Evolutionary conservation across 495 filamentous ascomycete species (phyloP), one percentile per base, ranked within the genome.

Genomic region (Haplographium delicatum): DNA sequence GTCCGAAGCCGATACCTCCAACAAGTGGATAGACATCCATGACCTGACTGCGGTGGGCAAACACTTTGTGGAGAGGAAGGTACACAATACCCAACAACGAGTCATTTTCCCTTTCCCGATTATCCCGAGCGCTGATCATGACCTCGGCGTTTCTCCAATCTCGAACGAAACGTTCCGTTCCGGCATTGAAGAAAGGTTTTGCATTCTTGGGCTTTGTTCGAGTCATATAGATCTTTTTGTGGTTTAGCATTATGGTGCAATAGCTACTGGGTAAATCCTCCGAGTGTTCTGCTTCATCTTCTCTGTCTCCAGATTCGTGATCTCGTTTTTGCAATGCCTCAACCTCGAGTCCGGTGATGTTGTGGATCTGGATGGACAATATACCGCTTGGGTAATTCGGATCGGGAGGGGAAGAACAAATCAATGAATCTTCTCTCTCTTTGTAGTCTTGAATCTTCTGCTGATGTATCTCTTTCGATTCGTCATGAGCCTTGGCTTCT

Each of bases 161-260:
- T n/a, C 78, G 69, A 30, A 88, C 71, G 35, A 86, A 83, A 2
- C 81, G 71, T 56, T 89, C 85, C 0, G 78, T 83, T n/a, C 81
- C 81, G 1, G 85, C 85, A 54, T 88, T 89, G 72, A 86, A 88
- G 62, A 88, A 89, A 1, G 85, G 85, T 50, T 84, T 85, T 1
- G 79, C 73, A 47, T 84, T 87, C 69, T 86, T 87, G 4, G 85
- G 85, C 58, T 89, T 89, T 5, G 84, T 85, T 9, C 85, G 66
- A 0, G 84, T 85, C 47, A 71, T 78, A 62, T 82, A 89, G 23
- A 86, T 72, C 54, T 85, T 86, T 39, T 74, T 72, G 50, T 88
- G 80, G 57, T 88, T 85, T 41, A 88, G 61, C 39, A 88, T 83
- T 54, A 88, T 73, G 22, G 76, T 84, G 64, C 81, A 85, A 60